phyloP scores from a whole-genome alignment of 2,329 filamentous ascomycete genomes.

The Clarireedia monteithiana region DNA sequence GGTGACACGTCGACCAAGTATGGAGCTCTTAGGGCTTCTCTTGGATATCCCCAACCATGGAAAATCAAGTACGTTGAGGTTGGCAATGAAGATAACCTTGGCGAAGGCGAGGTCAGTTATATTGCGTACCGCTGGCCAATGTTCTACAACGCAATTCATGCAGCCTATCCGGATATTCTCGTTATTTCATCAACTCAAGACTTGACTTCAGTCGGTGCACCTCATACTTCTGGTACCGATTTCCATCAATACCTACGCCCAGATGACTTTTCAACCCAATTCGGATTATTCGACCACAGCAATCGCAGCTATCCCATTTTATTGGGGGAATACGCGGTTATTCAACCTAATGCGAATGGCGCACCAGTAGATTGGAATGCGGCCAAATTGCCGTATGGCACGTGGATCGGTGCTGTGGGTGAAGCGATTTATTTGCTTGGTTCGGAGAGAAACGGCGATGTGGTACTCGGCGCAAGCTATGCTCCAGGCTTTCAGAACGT shows the following conservation, averaged over 20 bases:
- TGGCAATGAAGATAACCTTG: slow-evolving; percentile 44
- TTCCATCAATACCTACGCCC: slow-evolving; percentile 23
- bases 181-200: slow-evolving; percentile 32
- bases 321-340: slow-evolving; percentile 24
- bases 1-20: slow-evolving; percentile 37
- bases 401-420: slow-evolving; percentile 23
- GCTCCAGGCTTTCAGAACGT: slow-evolving; percentile 26
- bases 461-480: slow-evolving; percentile 21
- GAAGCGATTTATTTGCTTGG: slow-evolving; percentile 24
- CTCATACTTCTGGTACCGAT: slow-evolving; percentile 13
- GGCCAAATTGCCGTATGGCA: slow-evolving; percentile 11
- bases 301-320: slow-evolving; percentile 17
- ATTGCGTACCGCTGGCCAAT: slow-evolving; percentile 35
- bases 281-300: slow-evolving; percentile 18
- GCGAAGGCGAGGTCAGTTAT: slow-evolving; percentile 31
- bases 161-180: slow-evolving; percentile 34
- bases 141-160: slow-evolving; percentile 40
- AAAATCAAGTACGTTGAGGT: slow-evolving; percentile 43
- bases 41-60: slow-evolving; percentile 44
- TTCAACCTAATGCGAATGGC: slow-evolving; percentile 18
- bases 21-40: slow-evolving; percentile 39
- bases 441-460: slow-evolving; percentile 22
- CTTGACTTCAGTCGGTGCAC: slow-evolving; percentile 7
- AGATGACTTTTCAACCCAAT: slow-evolving; percentile 19
- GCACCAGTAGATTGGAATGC: slow-evolving; percentile 7